Evolutionary conservation across 371 early-diverging fungal species (phyloP), one percentile per base, ranked within the genome.

Genomic region (Apophysomyces sp.): DNA sequence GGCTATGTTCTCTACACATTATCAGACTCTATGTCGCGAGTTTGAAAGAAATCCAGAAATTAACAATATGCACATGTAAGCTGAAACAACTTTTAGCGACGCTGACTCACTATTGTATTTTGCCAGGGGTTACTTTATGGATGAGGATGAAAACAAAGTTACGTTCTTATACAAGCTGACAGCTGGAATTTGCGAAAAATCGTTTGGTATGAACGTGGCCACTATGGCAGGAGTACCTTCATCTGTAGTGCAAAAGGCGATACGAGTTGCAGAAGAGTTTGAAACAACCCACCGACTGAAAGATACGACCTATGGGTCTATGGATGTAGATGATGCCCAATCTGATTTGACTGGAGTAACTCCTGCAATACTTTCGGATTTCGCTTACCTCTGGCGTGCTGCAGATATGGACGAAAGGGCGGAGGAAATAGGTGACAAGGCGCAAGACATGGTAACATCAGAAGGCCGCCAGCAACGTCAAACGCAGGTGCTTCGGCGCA

Each of bases 1-100:
- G 53, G 94, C 94, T 3, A 73, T 99, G 40, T 99, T 99, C 78
- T 90, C 95, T 26, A 99, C 99, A 2, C 99, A 99, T 80, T 99
- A 99, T 67, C 94, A 94, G 30, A 88, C 90, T 36, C 78, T 99
- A 4, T 94, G 98, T 15, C 78, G 84, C 29, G 92, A 96, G 61
- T 90, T 96, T 65, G 84, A 85, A 58, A 78, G 84, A 7, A 82
- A 88, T 52, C 83, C 83, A 3, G 78, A 80, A 41, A 81, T 86
- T 36, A 75, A 78, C 7, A 74, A 86, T 67, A 86, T 80, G 81
- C 88, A 89, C 55, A 89, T 89, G 82, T 82, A 75, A 75, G 79
- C 29, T 53, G 29, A 32, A 31, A n/a, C n/a, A n/a, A n/a, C n/a
- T n/a, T n/a, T n/a, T n/a, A 9, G 13, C 32, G 31, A 0, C 61